phyloP scores from a whole-genome alignment of 352 stramenopile genomes.

The Phytophthora agathidicida region DNA sequence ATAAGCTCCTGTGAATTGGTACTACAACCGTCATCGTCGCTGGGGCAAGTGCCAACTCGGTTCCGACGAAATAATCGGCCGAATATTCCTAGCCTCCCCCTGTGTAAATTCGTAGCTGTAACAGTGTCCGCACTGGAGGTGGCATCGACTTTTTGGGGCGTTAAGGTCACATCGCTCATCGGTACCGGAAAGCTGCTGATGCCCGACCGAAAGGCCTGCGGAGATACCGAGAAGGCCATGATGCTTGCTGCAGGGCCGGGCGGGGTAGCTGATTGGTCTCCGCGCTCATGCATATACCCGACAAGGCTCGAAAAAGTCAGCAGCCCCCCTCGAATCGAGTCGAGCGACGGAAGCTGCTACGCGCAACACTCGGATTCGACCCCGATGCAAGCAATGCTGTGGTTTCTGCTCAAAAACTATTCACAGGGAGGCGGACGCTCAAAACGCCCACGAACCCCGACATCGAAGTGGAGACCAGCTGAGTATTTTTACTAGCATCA shows the following conservation, averaged over 20 bases:
- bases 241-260: conserved; percentile 24
- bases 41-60: conserved; percentile 4
- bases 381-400: conserved; percentile 1
- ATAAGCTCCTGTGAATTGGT: conserved; percentile 13
- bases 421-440: conserved; percentile 18
- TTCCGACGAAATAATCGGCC: conserved; percentile 19
- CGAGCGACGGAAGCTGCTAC: conserved; percentile 4
- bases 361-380: conserved; percentile 2
- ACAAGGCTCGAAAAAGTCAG: conserved; percentile 7
- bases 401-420: conserved; percentile 29
- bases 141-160: conserved; percentile 24
- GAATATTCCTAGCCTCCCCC: conserved; percentile 3
- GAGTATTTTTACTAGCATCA: conserved; percentile 34
- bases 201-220: conserved; percentile 17
- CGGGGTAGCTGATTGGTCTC: conserved; percentile 14
- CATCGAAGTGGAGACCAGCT: too few species aligned
- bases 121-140: conserved; percentile 14
- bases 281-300: conserved; percentile 37
- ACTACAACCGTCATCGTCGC: not conserved
- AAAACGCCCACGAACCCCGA: too few species aligned
- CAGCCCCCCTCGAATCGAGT: conserved; percentile 2
- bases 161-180: conserved; percentile 2
- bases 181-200: conserved; percentile 12
- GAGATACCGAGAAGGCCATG: conserved; percentile 25
- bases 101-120: not conserved